These are phyloP conservation scores for Sporothrix dimorphospora DNA, from an alignment of 2,329 filamentous ascomycete genomes.

Conservation along the genomic window DNA sequence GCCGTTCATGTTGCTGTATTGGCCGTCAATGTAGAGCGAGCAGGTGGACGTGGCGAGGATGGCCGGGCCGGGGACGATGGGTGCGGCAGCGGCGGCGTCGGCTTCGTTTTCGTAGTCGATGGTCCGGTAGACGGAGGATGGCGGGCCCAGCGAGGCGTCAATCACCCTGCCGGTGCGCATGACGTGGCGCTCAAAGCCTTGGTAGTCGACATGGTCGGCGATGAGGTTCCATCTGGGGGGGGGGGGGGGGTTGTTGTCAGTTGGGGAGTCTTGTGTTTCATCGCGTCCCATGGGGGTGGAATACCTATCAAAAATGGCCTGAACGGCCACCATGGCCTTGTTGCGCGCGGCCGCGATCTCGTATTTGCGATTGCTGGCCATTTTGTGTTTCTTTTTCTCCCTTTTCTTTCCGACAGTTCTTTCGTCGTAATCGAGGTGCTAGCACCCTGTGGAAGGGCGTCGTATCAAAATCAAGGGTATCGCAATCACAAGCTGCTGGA, in stretches of 20 bases:
- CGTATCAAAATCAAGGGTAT: background rate
- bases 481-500: background rate
- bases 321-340: conserved; percentile 28
- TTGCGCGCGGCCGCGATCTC: background rate
- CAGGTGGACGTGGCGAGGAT: conserved; percentile 45
- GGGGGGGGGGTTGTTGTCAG: too few relatives aligned
- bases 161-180: conserved; percentile 37
- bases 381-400: background rate
- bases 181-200: conserved; percentile 35
- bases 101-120: background rate
- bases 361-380: background rate
- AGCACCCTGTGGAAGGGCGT: background rate
- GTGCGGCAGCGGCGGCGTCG: background rate
- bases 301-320: conserved; percentile 32
- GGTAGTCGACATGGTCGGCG: conserved; percentile 26
- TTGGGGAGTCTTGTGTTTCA: background rate
- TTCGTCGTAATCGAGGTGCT: background rate
- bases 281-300: background rate
- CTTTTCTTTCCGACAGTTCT: background rate
- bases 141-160: conserved; percentile 37
- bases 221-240: conserved; percentile 34
- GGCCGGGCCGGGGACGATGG: conserved; percentile 23
- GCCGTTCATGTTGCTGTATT: conserved; percentile 51
- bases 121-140: conserved; percentile 8
- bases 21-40: conserved; percentile 47